Conservation (phyloP, 2,329 filamentous ascomycete species). For the Fusarium musae region DNA sequence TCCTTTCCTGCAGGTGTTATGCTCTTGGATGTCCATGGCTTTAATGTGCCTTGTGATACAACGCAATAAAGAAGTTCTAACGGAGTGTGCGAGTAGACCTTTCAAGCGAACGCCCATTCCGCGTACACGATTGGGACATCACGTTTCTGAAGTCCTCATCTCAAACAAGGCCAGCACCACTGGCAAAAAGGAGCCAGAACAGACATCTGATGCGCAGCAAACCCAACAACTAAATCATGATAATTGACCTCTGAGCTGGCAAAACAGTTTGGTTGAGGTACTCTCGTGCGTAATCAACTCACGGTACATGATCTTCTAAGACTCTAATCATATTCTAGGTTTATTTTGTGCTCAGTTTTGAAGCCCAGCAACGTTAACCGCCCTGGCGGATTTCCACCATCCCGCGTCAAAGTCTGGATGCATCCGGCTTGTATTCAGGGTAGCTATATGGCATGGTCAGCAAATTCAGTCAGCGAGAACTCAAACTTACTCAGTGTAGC, state of each 20-base stretch:
- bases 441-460: constrained; percentile 24
- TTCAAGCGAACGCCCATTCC: neutral
- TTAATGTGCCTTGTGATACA: neutral
- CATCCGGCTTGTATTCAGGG: constrained; percentile 21
- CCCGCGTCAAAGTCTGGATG: constrained; percentile 21
- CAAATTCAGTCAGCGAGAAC: neutral
- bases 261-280: neutral
- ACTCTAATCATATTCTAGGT: neutral
- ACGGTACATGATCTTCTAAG: neutral
- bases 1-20: neutral
- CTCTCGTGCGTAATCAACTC: neutral
- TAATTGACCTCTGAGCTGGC: neutral
- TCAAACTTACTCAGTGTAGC: constrained; percentile 38
- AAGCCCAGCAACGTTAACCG: neutral
- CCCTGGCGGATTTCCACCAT: neutral
- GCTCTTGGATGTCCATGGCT: neutral
- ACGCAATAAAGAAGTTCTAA: neutral
- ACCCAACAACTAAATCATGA: neutral
- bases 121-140: neutral
- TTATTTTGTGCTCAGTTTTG: neutral
- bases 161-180: neutral
- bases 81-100: neutral
- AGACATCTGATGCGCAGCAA: neutral
- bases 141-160: neutral
- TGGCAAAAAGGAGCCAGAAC: neutral